Evolutionary conservation across 2,329 filamentous ascomycete species (phyloP).

Genomic region (Leptographium lundbergii): DNA sequence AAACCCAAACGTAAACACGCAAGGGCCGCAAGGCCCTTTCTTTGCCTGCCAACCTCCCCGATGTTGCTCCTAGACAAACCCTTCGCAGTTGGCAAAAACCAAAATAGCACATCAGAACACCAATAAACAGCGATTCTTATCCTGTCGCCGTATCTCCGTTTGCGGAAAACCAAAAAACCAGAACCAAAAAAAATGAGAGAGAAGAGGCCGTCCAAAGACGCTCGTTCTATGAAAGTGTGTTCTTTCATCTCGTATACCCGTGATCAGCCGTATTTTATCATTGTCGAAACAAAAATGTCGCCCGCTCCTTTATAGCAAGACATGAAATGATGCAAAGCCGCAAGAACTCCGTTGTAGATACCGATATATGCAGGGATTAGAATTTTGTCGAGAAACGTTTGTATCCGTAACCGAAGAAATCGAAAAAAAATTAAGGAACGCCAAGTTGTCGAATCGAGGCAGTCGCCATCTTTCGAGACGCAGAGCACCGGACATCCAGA

Average conservation of each 20-base stretch:
- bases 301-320: conserved; percentile 23
- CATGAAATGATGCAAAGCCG: conserved; percentile 15
- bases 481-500: conserved; percentile 22
- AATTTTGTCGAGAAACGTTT: conserved; percentile 22
- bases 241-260: conserved; percentile 36
- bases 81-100: conserved; percentile 4
- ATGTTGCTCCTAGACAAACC: conserved; percentile 4
- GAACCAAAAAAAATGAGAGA: conserved; percentile 1
- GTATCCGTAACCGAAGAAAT: conserved; percentile 13
- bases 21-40: conserved; percentile 5
- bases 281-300: conserved; percentile 22
- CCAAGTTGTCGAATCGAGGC: conserved; percentile 29
- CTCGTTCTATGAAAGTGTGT: conserved; percentile 38
- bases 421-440: conserved; percentile 23
- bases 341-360: conserved; percentile 32
- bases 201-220: conserved; percentile 17
- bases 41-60: conserved; percentile 6
- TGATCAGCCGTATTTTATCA: conserved; percentile 34
- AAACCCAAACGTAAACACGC: not conserved
- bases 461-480: conserved; percentile 26
- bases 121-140: not conserved
- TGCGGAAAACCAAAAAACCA: not conserved
- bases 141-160: conserved; percentile 1
- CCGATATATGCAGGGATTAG: conserved; percentile 29
- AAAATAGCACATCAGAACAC: not conserved